phyloP scores from a whole-genome alignment of 257 asterid species.

The Voacanga thouarsii region DNA sequence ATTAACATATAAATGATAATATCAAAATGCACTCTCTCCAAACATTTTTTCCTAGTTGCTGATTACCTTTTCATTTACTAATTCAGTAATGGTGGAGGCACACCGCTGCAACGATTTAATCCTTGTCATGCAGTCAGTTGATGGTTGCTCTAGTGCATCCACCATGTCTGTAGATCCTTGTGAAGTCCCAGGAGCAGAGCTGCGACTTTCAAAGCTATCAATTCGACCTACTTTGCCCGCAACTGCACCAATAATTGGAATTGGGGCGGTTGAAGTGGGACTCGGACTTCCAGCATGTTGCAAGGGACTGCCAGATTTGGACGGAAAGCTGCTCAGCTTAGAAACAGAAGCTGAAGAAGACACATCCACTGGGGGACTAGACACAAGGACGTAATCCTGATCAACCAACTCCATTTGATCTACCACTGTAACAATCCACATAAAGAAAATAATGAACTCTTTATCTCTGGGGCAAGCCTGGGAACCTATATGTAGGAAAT shows the following conservation, averaged over 20 bases:
- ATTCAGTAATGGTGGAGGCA: slow-evolving; percentile 64
- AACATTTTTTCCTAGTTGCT: not conserved
- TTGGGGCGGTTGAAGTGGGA: slow-evolving; percentile 49
- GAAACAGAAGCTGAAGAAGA: slow-evolving; percentile 55
- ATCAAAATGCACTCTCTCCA: not conserved
- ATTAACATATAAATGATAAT: not conserved
- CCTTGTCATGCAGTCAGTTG: slow-evolving; percentile 65
- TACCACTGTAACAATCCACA: slow-evolving; percentile 38
- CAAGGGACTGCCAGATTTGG: slow-evolving; percentile 48
- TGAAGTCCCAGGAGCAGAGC: slow-evolving; percentile 63
- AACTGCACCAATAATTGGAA: slow-evolving; percentile 48
- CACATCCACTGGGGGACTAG: slow-evolving; percentile 59
- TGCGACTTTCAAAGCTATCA: slow-evolving; percentile 45
- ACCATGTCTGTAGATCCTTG: slow-evolving; percentile 49
- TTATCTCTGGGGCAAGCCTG: slow-evolving; percentile 14
- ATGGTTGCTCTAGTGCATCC: slow-evolving; percentile 51
- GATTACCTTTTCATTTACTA: slow-evolving; percentile 73
- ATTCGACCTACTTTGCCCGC: slow-evolving; percentile 36
- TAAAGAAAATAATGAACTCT: slow-evolving; percentile 21
- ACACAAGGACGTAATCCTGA: slow-evolving; percentile 79
- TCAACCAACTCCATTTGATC: slow-evolving; percentile 72
- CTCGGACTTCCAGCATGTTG: slow-evolving; percentile 32
- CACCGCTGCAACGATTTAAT: slow-evolving; percentile 61
- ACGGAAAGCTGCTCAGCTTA: slow-evolving; percentile 43
- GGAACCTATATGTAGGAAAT: slow-evolving; percentile 6